Evolutionary conservation across 1,284 basidiomycete genomes (phyloP), one percentile per base, ranked within the genome.

Genomic region (Pholiota adiposa): DNA sequence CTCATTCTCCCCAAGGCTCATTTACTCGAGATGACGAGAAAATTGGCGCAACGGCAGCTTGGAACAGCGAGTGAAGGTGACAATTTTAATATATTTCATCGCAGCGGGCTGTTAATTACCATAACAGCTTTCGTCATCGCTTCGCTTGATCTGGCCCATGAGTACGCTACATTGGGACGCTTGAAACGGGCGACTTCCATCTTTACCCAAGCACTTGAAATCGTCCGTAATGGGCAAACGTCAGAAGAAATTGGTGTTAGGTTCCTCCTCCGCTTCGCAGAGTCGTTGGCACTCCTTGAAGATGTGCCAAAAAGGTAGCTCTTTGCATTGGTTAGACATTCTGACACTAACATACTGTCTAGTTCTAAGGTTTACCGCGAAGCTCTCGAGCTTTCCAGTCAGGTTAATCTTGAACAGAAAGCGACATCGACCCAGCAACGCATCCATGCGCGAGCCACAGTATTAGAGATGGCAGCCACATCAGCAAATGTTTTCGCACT

Each of bases 121-220:
- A 33, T 8, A 50, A 38, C 67, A 94, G 94, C 79, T 4, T 92
- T 88, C 66, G 77, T 93, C 8, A 73, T 75, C 0, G 76, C 85
- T 1, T 93, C 90, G 1, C 76, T 88, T 1, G 84, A 88, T 31
- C 81, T 96, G 1, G 94, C 90, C 0, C 80, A 86, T 49, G 90
- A 94, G 68, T 94, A 94, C 67, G 76, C 88, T 36, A 84, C 83
- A 48, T 80, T 97, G 0, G 94, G 95, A 2, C 93, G 90, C 72
- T 74, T 78, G 0, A 83, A 83, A 49, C 84, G 89, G 41, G 93
- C 93, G 0, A 78, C 77, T 0, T 72, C 75, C 1, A 81, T 94
- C 14, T 90, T 93, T 66, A 78, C 75, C 8, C 85, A 84, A 53
- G 81, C 83, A 1, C 74, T 84, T 16, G 79, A 77, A 31, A 66